These are phyloP conservation scores for Phytopythium vexans DNA, from an alignment of 352 stramenopile species.

Conservation along the genomic window DNA sequence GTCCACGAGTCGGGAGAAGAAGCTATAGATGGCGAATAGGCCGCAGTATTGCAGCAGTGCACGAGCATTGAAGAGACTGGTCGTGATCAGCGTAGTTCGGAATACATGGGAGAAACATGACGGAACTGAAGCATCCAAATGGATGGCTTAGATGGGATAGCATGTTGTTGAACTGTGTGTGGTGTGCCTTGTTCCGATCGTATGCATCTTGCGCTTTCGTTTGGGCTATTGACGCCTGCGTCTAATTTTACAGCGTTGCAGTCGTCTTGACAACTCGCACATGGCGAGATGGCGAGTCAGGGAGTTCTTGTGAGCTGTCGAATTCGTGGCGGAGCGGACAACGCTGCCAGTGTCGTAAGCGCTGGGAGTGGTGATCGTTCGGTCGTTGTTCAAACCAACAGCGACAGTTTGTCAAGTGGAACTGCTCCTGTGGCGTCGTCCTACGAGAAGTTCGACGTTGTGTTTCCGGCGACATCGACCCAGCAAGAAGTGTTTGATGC, in stretches of 20 bases:
- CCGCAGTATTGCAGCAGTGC: too few relatives aligned
- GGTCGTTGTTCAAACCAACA: conserved; percentile 3
- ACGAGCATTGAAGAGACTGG: too few relatives aligned
- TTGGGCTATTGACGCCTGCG: too few relatives aligned
- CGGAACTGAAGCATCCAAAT: too few relatives aligned
- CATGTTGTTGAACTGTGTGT: too few relatives aligned
- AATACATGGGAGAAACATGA: too few relatives aligned
- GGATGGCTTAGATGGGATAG: too few relatives aligned
- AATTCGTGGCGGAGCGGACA: conserved; percentile 18
- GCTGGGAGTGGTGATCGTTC: conserved; percentile 1
- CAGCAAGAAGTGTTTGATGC: conserved; percentile 44
- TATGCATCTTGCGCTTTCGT: too few relatives aligned
- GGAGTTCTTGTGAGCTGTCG: conserved; percentile 68
- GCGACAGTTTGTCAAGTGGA: background rate
- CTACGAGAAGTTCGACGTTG: conserved; percentile 40
- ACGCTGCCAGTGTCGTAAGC: background rate
- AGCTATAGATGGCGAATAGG: conserved; percentile 8
- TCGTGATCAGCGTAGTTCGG: too few relatives aligned
- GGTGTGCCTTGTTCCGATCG: too few relatives aligned
- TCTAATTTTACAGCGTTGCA: too few relatives aligned
- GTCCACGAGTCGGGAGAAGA: conserved; percentile 28
- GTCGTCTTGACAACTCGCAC: background rate
- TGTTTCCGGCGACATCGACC: conserved; percentile 32
- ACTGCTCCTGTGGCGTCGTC: background rate
- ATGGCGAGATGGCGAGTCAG: conserved; percentile 20